Evolutionary conservation across 805 yeast species (phyloP), one percentile per base, ranked within the genome.

Genomic region (Isabelozyma rhagii): DNA sequence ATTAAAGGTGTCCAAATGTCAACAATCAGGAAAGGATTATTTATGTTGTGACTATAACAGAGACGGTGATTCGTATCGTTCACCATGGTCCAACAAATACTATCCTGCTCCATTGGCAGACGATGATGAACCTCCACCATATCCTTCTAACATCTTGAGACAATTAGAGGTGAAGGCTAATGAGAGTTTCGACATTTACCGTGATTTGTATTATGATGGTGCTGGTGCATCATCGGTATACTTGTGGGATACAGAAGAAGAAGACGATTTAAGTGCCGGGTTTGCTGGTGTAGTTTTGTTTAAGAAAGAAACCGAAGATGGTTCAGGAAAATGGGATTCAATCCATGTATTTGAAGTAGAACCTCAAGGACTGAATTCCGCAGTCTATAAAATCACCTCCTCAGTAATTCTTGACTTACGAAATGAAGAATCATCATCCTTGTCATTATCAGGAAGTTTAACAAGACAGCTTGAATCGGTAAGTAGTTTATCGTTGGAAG

Each of bases 181-280:
- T 66, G 93, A 89, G 55, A 87, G 97, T 4, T 89, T 93, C 64
- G 97, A 91, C 60, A 80, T 93, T 38, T 93, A 94, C 71, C 79
- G 97, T 56, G 99, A 94, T 64, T 72, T 93, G 58, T 93, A 93
- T 72, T 93, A 91, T 66, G 98, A 92, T 67, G 97, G 97, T 39
- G 61, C 71, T 8, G 99, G 98, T 18, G 75, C 87, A 39, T 85
- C 94, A 1, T 83, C 92, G 49, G 96, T 87, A 14, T 93, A 94
- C 64, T 73, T 94, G 46, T 93, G 99, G 99, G 97, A 92, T 59
- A 77, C 82, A 18, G 72, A 69, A 21, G 71, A 61, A 6, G 68
- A 64, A n/a, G 54, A 65, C 4, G 57, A 66, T 17, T 66, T 72
- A 47, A 61, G 63, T 29, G 68, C 67, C 27, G 89, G 88, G 1